Evolutionary conservation across 768 basidiomycete species (phyloP).

Genomic region (Lactarius hatsudake): DNA sequence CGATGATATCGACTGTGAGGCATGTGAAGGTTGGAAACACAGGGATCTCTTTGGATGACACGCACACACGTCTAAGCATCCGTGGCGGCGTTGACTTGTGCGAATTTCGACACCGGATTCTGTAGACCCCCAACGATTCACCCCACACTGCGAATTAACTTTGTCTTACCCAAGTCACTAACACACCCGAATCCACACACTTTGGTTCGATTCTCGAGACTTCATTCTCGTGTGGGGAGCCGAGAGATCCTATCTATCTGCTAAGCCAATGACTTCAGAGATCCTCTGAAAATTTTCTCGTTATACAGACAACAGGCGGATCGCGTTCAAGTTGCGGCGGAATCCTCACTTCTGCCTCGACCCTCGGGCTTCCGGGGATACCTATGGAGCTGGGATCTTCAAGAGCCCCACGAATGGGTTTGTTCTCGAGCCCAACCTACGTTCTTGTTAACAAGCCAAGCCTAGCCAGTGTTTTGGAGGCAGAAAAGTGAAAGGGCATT

Average conservation of each 20-base stretch:
- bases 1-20: no score
- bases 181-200: no score
- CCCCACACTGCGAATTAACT: no score
- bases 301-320: not conserved
- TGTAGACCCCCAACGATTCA: no score
- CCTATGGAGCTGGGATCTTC: not conserved
- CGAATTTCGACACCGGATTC: no score
- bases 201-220: no score
- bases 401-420: not conserved
- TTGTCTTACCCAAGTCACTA: no score
- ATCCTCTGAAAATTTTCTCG: constrained; percentile 10
- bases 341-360: constrained; percentile 3
- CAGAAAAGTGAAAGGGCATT: not conserved
- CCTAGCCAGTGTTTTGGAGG: not conserved
- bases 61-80: no score
- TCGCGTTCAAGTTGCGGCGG: not conserved
- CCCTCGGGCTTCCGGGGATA: not conserved
- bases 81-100: no score
- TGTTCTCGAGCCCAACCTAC: not conserved
- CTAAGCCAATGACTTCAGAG: not conserved
- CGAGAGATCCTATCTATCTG: not conserved
- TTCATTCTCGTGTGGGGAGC: not conserved
- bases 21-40: no score
- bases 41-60: no score
- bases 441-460: constrained; percentile 2